Evolutionary conservation across 306 rosid genomes (phyloP).

Genomic region (Spatholobus suberectus): DNA sequence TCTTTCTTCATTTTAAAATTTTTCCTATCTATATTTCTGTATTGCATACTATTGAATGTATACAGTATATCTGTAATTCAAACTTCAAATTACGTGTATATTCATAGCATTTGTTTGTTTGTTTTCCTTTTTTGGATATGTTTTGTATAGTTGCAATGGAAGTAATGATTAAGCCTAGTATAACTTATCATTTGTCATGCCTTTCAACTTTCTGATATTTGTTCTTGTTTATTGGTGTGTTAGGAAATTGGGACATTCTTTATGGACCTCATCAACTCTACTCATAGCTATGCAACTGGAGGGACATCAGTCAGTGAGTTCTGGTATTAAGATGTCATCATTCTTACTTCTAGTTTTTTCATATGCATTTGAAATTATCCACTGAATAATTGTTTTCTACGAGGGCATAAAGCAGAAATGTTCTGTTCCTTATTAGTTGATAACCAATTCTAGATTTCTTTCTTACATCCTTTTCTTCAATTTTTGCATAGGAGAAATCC

Average conservation of each 20-base stretch:
- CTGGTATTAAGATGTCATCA: slow-evolving; percentile 63
- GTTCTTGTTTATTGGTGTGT: slow-evolving; percentile 35
- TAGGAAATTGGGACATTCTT: slow-evolving; percentile 85
- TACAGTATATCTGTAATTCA: neutral
- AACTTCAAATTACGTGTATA: neutral
- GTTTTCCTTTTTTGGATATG: slow-evolving; percentile 8
- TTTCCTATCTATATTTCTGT: neutral
- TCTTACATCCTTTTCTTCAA: slow-evolving; percentile 14
- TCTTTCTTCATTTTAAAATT: neutral
- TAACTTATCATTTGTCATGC: neutral
- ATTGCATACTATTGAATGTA: neutral
- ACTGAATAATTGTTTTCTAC: slow-evolving; percentile 28
- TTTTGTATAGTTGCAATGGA: neutral
- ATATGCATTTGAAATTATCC: slow-evolving; percentile 10
- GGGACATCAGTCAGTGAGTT: slow-evolving; percentile 84
- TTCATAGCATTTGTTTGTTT: slow-evolving; percentile 11
- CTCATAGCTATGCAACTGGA: slow-evolving; percentile 98
- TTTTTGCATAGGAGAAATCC: slow-evolving; percentile 66
- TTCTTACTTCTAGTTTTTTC: slow-evolving; percentile 36
- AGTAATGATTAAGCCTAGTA: neutral
- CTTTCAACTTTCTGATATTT: slow-evolving; percentile 26
- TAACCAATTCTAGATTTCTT: slow-evolving; percentile 19
- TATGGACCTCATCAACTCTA: slow-evolving; percentile 83
- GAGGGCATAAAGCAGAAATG: neutral
- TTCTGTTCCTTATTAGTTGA: neutral